Conservation (phyloP, 495 filamentous ascomycete species). For the Parachaetomium inaequale region DNA sequence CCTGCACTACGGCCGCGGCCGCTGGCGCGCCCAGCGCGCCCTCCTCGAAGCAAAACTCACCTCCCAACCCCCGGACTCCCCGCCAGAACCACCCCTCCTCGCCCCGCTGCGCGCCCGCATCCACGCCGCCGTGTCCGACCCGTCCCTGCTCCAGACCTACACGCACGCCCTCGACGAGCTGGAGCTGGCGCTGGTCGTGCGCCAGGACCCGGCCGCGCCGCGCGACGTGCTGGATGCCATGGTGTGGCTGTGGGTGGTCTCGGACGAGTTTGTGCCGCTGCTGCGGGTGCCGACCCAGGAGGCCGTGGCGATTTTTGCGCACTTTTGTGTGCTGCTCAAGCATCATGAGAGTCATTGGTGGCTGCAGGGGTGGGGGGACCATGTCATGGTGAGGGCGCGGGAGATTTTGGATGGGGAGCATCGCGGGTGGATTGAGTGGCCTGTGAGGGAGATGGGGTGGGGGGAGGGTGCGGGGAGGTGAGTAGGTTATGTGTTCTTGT, state of each 20-base stretch:
- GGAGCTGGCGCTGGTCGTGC: conserved; percentile 25
- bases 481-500: too few relatives aligned
- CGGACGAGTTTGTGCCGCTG: conserved; percentile 35
- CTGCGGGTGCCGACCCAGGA: conserved; percentile 30
- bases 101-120: conserved; percentile 18
- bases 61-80: background rate
- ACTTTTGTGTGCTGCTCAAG: conserved; percentile 33
- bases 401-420: conserved; percentile 35
- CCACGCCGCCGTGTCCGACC: conserved; percentile 2
- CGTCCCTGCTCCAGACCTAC: conserved; percentile 21
- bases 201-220: conserved; percentile 12
- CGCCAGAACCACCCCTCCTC: background rate
- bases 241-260: conserved; percentile 38
- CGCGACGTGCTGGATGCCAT: conserved; percentile 36
- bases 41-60: background rate
- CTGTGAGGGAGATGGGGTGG: conserved; percentile 27
- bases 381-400: conserved; percentile 28
- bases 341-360: conserved; percentile 36
- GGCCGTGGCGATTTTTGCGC: conserved; percentile 37
- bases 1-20: conserved; percentile 24
- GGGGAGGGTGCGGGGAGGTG: background rate
- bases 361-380: conserved; percentile 36
- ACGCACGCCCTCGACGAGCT: conserved; percentile 33
- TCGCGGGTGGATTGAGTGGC: conserved; percentile 35
- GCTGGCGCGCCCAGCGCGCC: conserved; percentile 25